Base-by-base conservation (phyloP, 2,329 filamentous ascomycete species). In the Aspergillus viridinutans region DNA sequence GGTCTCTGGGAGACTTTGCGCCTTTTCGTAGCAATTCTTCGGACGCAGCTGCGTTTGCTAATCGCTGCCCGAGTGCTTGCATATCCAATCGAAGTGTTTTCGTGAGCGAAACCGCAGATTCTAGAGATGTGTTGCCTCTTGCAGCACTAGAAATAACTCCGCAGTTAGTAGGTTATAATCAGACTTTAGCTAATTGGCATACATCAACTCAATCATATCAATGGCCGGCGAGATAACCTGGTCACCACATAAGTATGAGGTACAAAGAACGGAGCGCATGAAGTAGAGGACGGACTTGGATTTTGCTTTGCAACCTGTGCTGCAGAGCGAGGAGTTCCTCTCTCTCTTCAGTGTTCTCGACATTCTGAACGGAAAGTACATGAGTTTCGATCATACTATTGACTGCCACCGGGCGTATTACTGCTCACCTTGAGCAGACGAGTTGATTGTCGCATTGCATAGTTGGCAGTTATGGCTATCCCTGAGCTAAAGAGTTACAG, bases 161-260 rank as follows among this genome's bases (percentile, higher is more conserved):
- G 26, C 10, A 23, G 12, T 21, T 17, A 12, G 3, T 3, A 12
- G 20, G 17, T 12, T 10, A 49, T 23, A 21, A 23, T n/a, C n/a
- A 12, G n/a, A 47, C 17, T 1, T n/a, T 6, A 29, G 43, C 14
- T 43, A 21, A 21, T 25, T 17, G 29, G 69, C 81, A 65, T 72
- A 90, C 87, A 94, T 94, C 66, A 97, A 83, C 72, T 96, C 90
- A 66, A 96, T 91, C 80, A 96, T 86, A 70, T 96, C 91, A 67
- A 96, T 93, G 9, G 91, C 90, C 0, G 92, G 92, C 10, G 91
- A 92, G 49, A 97, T 87, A 62, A 96, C 90, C 86, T 90, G 35
- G 42, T 8, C 12, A 48, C 40, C 20, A 25, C 40, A 45, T 63
- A 28, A 62, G 55, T 26, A 54, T 21, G 48, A 49, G 12, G 6